phyloP scores from a whole-genome alignment of 2,329 filamentous ascomycete species.

The Apiospora arundinis region DNA sequence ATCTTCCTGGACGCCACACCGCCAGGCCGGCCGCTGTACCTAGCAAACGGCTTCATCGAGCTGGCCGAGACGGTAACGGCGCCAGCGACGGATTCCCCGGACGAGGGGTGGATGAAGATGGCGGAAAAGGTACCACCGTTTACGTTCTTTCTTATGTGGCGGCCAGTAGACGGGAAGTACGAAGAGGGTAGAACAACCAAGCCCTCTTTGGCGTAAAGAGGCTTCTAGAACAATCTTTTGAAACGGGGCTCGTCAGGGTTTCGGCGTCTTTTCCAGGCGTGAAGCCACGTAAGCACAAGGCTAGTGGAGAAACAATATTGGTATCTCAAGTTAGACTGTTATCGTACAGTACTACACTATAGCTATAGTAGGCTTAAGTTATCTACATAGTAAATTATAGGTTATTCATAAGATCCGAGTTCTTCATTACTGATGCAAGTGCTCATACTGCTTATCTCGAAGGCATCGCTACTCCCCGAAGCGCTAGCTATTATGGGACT shows the following conservation, averaged over 20 bases:
- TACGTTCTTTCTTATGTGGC: background rate
- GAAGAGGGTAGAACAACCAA: background rate
- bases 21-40: slow-evolving; percentile 19
- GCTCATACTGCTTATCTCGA: too few relatives aligned
- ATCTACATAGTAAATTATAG: too few relatives aligned
- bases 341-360: too few relatives aligned
- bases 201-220: background rate
- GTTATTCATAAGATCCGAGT: too few relatives aligned
- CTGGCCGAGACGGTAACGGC: slow-evolving; percentile 20
- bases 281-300: too few relatives aligned
- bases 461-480: too few relatives aligned
- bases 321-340: too few relatives aligned
- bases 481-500: too few relatives aligned
- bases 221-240: background rate
- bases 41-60: slow-evolving; percentile 17
- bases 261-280: background rate
- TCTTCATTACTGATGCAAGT: too few relatives aligned
- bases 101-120: slow-evolving; percentile 21
- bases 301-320: too few relatives aligned
- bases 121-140: slow-evolving; percentile 2
- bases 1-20: slow-evolving; percentile 23
- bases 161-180: slow-evolving; percentile 4
- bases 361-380: too few relatives aligned
- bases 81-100: slow-evolving; percentile 18
- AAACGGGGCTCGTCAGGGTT: background rate